Evolutionary conservation across 495 filamentous ascomycete genomes (phyloP).

Genomic region (Hypoxylon rickii): DNA sequence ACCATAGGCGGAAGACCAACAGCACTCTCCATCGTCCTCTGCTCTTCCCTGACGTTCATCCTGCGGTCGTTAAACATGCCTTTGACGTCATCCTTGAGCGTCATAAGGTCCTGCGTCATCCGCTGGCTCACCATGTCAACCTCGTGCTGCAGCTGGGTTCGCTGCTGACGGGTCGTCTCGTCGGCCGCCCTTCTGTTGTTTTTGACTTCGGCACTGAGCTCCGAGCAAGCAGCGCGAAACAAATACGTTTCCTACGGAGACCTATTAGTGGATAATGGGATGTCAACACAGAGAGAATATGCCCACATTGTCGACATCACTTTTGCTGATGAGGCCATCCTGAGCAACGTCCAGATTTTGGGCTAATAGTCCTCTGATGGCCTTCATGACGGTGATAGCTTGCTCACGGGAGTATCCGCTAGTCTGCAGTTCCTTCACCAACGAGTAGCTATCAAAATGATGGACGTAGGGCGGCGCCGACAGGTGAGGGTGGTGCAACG

Average conservation of each 20-base stretch:
- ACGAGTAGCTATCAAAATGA: constrained; percentile 91
- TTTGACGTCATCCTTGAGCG: constrained; percentile 86
- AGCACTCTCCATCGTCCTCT: constrained; percentile 76
- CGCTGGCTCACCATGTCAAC: constrained; percentile 87
- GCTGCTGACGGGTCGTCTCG: constrained; percentile 75
- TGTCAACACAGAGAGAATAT: neutral
- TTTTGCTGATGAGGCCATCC: constrained; percentile 64
- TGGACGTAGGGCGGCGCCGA: constrained; percentile 81
- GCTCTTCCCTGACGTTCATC: constrained; percentile 86
- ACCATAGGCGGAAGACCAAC: constrained; percentile 45
- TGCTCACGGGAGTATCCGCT: constrained; percentile 72
- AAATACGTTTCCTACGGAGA: constrained; percentile 74
- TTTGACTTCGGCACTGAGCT: constrained; percentile 82
- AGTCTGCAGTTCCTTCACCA: constrained; percentile 74
- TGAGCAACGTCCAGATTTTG: constrained; percentile 80
- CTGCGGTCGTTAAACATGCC: constrained; percentile 96
- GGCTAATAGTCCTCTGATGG: constrained; percentile 73
- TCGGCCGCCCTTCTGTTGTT: constrained; percentile 62
- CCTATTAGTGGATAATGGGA: neutral
- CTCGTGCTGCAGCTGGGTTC: constrained; percentile 86
- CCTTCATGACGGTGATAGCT: constrained; percentile 84
- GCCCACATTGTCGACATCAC: constrained; percentile 46
- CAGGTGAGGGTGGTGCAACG: constrained; percentile 62
- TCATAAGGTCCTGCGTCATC: constrained; percentile 76
- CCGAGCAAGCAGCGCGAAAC: constrained; percentile 91